These are phyloP conservation scores for Neoascochyta sp. DNA, from an alignment of 2,329 filamentous ascomycete species.

Conservation along the genomic window DNA sequence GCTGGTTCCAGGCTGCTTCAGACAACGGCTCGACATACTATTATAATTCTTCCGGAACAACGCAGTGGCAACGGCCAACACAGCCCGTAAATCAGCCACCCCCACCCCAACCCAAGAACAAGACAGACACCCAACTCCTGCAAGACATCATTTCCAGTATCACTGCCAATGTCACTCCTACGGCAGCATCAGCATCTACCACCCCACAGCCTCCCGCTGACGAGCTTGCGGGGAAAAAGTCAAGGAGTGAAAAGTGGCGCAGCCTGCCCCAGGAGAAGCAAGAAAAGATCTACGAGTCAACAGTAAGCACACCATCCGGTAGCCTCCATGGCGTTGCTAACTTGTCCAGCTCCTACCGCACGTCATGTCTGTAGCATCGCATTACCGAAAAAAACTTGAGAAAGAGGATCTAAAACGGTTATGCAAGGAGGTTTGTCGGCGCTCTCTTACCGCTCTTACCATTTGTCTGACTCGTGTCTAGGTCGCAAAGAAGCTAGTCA, in stretches of 20 bases:
- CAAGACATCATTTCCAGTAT: constrained; percentile 75
- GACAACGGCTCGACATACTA: constrained; percentile 73
- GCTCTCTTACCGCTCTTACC: background rate
- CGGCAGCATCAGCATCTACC: constrained; percentile 53
- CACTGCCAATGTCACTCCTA: constrained; percentile 62
- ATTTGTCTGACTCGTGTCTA: constrained; percentile 22
- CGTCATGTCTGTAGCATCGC: constrained; percentile 80
- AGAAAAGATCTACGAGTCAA: constrained; percentile 92
- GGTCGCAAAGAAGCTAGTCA: constrained; percentile 82
- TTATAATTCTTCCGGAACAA: constrained; percentile 69
- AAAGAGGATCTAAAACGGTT: constrained; percentile 69
- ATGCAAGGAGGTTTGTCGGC: constrained; percentile 57
- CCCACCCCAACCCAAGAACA: constrained; percentile 58
- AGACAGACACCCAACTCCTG: constrained; percentile 70
- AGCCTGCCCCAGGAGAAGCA: constrained; percentile 74
- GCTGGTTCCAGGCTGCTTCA: constrained; percentile 75
- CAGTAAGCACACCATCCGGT: constrained; percentile 55
- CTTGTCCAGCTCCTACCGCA: constrained; percentile 68
- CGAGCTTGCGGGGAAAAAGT: constrained; percentile 53
- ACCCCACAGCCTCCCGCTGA: constrained; percentile 61
- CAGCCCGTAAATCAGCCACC: constrained; percentile 59
- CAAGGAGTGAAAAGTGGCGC: constrained; percentile 63
- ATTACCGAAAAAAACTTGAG: constrained; percentile 80
- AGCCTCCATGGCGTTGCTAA: constrained; percentile 5
- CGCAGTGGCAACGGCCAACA: constrained; percentile 78